phyloP scores from a whole-genome alignment of 331 rosid species.

The Cydonia oblonga region DNA sequence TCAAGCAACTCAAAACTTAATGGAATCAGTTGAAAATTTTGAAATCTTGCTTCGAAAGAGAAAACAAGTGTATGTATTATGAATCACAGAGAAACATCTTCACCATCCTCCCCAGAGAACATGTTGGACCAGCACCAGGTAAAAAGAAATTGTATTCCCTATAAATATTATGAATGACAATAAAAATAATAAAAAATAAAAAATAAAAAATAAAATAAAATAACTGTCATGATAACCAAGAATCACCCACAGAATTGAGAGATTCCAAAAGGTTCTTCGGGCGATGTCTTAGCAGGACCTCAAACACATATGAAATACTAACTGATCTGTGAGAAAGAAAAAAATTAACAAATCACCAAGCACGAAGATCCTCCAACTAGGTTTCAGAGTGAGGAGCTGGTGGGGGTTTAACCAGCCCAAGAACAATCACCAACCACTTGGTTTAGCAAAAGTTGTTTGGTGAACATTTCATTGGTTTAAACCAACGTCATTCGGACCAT shows the following conservation, averaged over 20 bases:
- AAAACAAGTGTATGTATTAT: neutral
- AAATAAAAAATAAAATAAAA: neutral
- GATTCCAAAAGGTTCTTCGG: neutral
- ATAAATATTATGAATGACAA: neutral
- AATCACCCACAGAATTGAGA: neutral
- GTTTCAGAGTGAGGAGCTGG: too few species aligned
- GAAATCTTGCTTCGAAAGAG: neutral
- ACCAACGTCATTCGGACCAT: neutral
- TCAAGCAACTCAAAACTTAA: conserved; percentile 9
- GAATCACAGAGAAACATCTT: neutral
- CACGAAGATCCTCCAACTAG: too few species aligned
- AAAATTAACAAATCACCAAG: neutral
- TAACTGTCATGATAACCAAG: neutral
- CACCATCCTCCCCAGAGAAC: neutral
- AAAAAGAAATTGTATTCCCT: neutral
- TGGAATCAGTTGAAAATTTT: neutral
- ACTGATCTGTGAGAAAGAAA: neutral
- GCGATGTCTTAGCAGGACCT: neutral
- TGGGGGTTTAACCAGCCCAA: too few species aligned
- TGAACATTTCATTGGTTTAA: too few species aligned
- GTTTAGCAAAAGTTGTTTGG: too few species aligned
- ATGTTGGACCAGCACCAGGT: neutral
- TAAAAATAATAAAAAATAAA: too few species aligned
- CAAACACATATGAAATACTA: neutral
- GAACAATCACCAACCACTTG: too few species aligned